phyloP scores from a whole-genome alignment of 768 basidiomycete species.

The Tephrocybe sp. region DNA sequence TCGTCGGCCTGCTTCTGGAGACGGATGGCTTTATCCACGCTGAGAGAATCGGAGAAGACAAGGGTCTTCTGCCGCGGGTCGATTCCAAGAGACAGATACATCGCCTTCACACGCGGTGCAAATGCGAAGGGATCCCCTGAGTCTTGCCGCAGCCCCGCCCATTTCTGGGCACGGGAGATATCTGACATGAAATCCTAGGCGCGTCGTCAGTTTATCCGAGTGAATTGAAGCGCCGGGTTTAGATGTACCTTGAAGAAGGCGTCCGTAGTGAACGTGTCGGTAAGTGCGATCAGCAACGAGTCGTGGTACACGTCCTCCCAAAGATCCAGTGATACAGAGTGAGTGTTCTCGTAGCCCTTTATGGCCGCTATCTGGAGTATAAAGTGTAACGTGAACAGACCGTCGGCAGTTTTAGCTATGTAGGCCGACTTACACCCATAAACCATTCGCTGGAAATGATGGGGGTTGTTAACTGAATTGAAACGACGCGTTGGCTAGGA shows the following conservation, averaged over 20 bases:
- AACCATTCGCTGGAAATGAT: slow-evolving; percentile 72
- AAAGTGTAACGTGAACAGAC: slow-evolving; percentile 1
- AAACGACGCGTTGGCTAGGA: not conserved
- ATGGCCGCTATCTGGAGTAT: slow-evolving; percentile 72
- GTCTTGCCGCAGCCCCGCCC: slow-evolving; percentile 90
- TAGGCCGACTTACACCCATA: slow-evolving; percentile 67
- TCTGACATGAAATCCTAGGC: slow-evolving; percentile 57
- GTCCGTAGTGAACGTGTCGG: slow-evolving; percentile 91
- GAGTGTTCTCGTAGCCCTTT: slow-evolving; percentile 78
- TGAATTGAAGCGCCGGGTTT: not conserved
- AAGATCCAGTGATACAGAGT: slow-evolving; percentile 70
- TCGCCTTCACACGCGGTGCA: slow-evolving; percentile 67
- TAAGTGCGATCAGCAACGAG: slow-evolving; percentile 72
- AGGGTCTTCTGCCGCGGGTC: slow-evolving; percentile 65
- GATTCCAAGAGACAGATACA: slow-evolving; percentile 72
- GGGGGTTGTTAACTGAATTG: not conserved
- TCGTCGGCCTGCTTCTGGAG: slow-evolving; percentile 73
- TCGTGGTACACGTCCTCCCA: slow-evolving; percentile 81
- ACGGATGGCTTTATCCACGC: slow-evolving; percentile 65
- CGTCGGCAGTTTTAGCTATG: slow-evolving; percentile 1
- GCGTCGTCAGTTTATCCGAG: slow-evolving; percentile 1
- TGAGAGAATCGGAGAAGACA: slow-evolving; percentile 83
- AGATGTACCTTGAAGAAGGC: slow-evolving; percentile 74
- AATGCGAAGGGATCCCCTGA: slow-evolving; percentile 90
- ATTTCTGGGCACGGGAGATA: slow-evolving; percentile 61